phyloP scores from a whole-genome alignment of 2,329 filamentous ascomycete genomes.

The Metarhizium album region DNA sequence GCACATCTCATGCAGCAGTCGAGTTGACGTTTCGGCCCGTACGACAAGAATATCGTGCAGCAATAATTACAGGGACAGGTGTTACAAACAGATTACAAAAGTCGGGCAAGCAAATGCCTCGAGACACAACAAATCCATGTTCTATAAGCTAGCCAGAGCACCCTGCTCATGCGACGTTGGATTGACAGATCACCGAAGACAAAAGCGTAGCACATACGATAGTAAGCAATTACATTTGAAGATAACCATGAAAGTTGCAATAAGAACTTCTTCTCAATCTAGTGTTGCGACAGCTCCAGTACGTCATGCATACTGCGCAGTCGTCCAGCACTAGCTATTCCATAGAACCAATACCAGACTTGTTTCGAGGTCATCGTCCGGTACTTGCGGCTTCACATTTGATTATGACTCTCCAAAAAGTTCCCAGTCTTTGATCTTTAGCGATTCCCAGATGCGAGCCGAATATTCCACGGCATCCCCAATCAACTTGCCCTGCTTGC shows the following conservation, averaged over 20 bases:
- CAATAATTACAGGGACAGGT: neutral
- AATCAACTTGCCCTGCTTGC: conserved; percentile 56
- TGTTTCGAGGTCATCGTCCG: neutral
- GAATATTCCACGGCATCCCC: conserved; percentile 59
- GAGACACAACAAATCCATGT: neutral
- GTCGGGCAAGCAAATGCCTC: neutral
- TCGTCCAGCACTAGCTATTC: neutral
- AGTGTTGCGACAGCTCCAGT: neutral
- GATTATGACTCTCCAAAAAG: conserved; percentile 44
- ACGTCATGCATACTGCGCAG: neutral
- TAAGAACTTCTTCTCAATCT: neutral
- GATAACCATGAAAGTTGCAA: too few species aligned
- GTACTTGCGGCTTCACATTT: neutral
- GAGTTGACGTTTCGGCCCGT: neutral
- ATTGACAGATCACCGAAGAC: too few species aligned
- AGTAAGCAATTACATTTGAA: too few species aligned
- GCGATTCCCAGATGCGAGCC: conserved; percentile 56
- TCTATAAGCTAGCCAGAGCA: too few species aligned
- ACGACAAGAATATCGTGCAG: neutral
- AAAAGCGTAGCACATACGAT: too few species aligned
- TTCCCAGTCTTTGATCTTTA: conserved; percentile 72
- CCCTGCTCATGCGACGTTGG: too few species aligned
- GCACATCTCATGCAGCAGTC: neutral
- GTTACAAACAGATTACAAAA: neutral
- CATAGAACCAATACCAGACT: neutral